phyloP scores from a whole-genome alignment of 257 asterid species.

The Solanum piurae region DNA sequence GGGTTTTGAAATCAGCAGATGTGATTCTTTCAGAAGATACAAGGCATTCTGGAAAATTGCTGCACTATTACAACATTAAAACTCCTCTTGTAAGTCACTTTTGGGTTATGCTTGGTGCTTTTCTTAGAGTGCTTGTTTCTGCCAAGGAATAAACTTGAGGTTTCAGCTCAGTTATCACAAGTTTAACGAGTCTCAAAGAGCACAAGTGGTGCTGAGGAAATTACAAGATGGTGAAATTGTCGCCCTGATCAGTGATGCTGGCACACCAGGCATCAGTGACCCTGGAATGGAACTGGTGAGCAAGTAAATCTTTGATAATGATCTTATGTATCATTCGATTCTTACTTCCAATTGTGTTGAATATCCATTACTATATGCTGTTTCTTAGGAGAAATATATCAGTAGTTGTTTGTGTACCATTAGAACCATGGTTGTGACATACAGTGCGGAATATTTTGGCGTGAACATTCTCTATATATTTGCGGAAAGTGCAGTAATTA shows the following conservation, averaged over 20 bases:
- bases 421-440: background rate
- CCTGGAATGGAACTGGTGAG: constrained; percentile 93
- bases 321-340: background rate
- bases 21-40: constrained; percentile 90
- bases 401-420: background rate
- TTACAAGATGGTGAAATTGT: constrained; percentile 67
- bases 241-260: constrained; percentile 93
- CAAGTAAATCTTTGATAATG: background rate
- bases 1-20: constrained; percentile 75
- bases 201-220: constrained; percentile 57
- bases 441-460: background rate
- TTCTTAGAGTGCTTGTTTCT: background rate
- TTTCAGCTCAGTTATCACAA: constrained; percentile 94
- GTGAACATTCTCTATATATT: background rate
- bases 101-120: background rate
- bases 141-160: constrained; percentile 31
- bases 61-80: constrained; percentile 61
- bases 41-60: constrained; percentile 92
- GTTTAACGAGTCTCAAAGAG: constrained; percentile 85
- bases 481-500: background rate
- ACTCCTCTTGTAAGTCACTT: constrained; percentile 75
- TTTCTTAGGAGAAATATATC: background rate
- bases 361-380: background rate
- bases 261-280: constrained; percentile 91
- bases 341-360: background rate